These are phyloP conservation scores for Westerdykella aurantiaca DNA, from an alignment of 2,329 filamentous ascomycete species.

Conservation along the genomic window DNA sequence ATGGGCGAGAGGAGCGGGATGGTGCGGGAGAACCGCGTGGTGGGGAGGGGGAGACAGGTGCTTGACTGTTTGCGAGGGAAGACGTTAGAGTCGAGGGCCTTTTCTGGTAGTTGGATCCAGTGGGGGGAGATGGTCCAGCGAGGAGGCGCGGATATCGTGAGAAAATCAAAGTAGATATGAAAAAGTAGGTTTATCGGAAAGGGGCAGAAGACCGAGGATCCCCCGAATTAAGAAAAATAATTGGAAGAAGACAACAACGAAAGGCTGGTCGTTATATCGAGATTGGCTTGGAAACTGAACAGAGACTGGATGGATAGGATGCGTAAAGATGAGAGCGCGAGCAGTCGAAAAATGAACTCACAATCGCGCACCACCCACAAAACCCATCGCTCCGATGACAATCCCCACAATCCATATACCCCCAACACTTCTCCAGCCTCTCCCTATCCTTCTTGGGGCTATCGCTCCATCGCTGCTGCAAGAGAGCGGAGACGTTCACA, in stretches of 20 bases:
- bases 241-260: too few species aligned
- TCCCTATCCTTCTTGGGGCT: constrained; percentile 28
- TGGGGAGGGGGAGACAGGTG: constrained; percentile 42
- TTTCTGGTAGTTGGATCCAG: not conserved
- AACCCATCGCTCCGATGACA: constrained; percentile 30
- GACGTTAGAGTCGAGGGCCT: constrained; percentile 2
- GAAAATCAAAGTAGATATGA: too few species aligned
- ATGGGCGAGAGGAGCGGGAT: constrained; percentile 38
- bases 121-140: not conserved
- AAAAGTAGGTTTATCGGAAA: too few species aligned
- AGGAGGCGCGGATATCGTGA: not conserved
- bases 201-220: too few species aligned
- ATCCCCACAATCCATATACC: constrained; percentile 32
- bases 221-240: too few species aligned
- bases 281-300: too few species aligned
- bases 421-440: constrained; percentile 31
- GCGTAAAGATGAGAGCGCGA: too few species aligned
- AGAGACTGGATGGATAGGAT: too few species aligned
- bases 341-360: constrained; percentile 15
- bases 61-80: constrained; percentile 11
- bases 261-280: too few species aligned
- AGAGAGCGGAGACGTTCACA: constrained; percentile 19
- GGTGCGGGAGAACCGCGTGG: constrained; percentile 28
- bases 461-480: constrained; percentile 20
- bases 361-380: constrained; percentile 44